Evolutionary conservation across 2,329 filamentous ascomycete species (phyloP).

Genomic region (Fusarium denticulatum): DNA sequence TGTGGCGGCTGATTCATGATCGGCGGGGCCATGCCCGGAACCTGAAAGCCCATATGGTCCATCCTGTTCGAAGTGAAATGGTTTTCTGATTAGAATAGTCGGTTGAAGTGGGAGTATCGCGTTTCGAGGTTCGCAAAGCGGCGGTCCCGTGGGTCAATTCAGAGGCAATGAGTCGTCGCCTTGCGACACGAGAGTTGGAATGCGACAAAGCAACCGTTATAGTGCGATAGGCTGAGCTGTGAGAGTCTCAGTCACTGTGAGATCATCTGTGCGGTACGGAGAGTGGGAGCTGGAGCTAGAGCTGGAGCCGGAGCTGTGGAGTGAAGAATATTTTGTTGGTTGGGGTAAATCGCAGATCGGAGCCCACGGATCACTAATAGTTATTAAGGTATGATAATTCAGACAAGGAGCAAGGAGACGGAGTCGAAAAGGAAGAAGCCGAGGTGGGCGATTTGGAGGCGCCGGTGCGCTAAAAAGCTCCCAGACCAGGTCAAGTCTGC

Average conservation of each 20-base stretch:
- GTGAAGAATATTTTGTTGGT: constrained; percentile 26
- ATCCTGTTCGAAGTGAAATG: constrained; percentile 33
- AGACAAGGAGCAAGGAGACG: constrained; percentile 21
- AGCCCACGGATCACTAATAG: constrained; percentile 27
- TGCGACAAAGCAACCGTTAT: constrained; percentile 1
- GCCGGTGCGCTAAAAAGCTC: constrained; percentile 24
- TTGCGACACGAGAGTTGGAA: background rate
- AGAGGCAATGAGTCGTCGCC: constrained; percentile 3
- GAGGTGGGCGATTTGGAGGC: constrained; percentile 3
- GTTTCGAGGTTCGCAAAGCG: constrained; percentile 11
- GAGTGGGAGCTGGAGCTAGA: background rate
- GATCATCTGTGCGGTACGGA: background rate
- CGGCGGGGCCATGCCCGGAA: constrained; percentile 66
- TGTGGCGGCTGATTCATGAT: constrained; percentile 75
- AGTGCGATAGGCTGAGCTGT: background rate
- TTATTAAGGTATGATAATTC: constrained; percentile 31
- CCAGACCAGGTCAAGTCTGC: constrained; percentile 15
- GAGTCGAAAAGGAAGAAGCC: constrained; percentile 14
- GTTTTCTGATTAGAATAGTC: background rate
- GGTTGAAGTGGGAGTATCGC: background rate
- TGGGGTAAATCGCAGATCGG: constrained; percentile 33
- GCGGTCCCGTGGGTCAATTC: constrained; percentile 20
- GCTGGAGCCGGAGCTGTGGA: constrained; percentile 14
- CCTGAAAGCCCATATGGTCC: constrained; percentile 67
- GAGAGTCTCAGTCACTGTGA: constrained; percentile 15